Evolutionary conservation across 2,329 filamentous ascomycete species (phyloP).

Genomic region (Penicillium brasilianum): DNA sequence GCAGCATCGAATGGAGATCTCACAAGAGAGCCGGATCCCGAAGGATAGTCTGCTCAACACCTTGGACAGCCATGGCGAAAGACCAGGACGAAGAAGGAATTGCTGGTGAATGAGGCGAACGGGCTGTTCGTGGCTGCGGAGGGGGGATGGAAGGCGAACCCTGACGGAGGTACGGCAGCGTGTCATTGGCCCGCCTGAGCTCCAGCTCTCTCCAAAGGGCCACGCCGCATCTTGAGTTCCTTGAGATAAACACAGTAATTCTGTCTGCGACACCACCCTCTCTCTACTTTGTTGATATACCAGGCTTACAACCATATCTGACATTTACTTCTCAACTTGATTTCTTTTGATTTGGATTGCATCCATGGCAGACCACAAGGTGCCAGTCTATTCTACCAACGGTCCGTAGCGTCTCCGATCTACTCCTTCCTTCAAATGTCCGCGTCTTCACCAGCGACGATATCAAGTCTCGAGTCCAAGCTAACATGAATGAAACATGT

Average conservation of each 20-base stretch:
- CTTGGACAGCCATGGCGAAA: slow-evolving; percentile 73
- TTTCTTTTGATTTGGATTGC: slow-evolving; percentile 28
- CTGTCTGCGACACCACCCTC: slow-evolving; percentile 9
- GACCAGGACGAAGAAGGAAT: slow-evolving; percentile 4
- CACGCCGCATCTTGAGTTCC: slow-evolving; percentile 42
- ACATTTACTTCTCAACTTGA: neutral
- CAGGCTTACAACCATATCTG: neutral
- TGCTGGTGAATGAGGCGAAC: slow-evolving; percentile 1
- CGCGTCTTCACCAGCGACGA: neutral
- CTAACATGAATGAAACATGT: slow-evolving; percentile 19
- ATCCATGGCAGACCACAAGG: slow-evolving; percentile 42
- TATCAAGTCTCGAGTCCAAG: neutral
- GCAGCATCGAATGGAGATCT: slow-evolving; percentile 40
- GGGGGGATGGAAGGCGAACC: slow-evolving; percentile 16
- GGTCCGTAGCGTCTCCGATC: slow-evolving; percentile 40
- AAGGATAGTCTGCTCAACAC: slow-evolving; percentile 92
- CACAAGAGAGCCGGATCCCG: slow-evolving; percentile 98
- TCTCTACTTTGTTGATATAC: neutral
- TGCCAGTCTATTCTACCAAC: slow-evolving; percentile 53
- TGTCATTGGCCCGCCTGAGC: slow-evolving; percentile 32
- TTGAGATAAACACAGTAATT: slow-evolving; percentile 25
- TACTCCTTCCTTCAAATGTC: slow-evolving; percentile 16
- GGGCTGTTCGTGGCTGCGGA: slow-evolving; percentile 19
- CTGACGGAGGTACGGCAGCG: slow-evolving; percentile 24
- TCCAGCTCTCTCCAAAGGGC: slow-evolving; percentile 39